Conservation (phyloP, 495 filamentous ascomycete genomes). For the Penicillium roqueforti region DNA sequence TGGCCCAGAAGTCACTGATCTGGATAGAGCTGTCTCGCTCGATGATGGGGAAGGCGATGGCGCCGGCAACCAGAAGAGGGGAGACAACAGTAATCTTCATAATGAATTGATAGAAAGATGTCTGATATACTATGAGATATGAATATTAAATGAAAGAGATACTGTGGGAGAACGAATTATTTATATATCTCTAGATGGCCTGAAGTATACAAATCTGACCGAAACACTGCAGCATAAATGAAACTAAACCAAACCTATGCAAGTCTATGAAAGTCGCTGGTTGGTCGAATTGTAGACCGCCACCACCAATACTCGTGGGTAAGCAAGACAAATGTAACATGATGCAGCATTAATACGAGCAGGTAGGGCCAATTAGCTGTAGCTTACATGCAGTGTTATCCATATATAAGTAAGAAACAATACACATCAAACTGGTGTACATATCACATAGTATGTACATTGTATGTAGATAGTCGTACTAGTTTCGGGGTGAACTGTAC, state of each 20-base stretch:
- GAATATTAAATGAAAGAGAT: background rate
- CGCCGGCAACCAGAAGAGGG: slow-evolving; percentile 17
- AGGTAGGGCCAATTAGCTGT: background rate
- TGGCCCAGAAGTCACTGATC: slow-evolving; percentile 20
- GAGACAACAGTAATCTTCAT: slow-evolving; percentile 21
- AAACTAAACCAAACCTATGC: background rate
- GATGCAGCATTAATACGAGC: background rate
- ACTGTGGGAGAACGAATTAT: background rate
- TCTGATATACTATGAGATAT: background rate
- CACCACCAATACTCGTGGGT: background rate
- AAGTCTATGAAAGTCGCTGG: background rate
- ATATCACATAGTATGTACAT: too few species aligned
- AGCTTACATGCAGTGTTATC: too few species aligned
- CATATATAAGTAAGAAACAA: too few species aligned
- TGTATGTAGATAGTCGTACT: too few species aligned
- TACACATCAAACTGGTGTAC: too few species aligned
- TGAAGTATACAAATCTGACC: background rate
- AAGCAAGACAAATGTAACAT: background rate
- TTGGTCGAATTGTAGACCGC: background rate
- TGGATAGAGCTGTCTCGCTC: slow-evolving; percentile 11
- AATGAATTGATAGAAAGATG: background rate
- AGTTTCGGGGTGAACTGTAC: too few species aligned
- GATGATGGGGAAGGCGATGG: slow-evolving; percentile 15
- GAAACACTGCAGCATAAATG: background rate
- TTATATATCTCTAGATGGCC: background rate